These are phyloP conservation scores for Ophiocytium majus DNA, from an alignment of 352 stramenopile species.

Conservation along the genomic window DNA sequence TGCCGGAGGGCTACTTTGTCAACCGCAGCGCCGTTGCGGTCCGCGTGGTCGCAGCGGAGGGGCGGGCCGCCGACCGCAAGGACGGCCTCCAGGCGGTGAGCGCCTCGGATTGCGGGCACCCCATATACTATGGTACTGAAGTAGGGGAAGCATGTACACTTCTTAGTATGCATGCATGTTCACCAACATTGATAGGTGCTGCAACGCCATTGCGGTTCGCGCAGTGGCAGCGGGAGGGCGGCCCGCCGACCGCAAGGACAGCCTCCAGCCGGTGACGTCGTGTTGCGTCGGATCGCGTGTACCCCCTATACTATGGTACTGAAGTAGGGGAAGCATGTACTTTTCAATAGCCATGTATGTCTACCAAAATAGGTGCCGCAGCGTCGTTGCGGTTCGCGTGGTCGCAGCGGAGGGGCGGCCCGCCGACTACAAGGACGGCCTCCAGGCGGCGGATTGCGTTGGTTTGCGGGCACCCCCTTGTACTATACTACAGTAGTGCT, in stretches of 20 bases:
- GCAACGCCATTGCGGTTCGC: neutral
- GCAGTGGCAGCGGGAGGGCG: neutral
- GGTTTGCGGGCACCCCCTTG: too few species aligned
- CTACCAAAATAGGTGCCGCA: too few species aligned
- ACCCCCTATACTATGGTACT: too few species aligned
- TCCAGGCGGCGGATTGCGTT: neutral
- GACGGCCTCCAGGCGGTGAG: neutral
- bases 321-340: too few species aligned
- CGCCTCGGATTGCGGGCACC: too few species aligned
- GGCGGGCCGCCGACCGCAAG: neutral
- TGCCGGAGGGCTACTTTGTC: slow-evolving; percentile 17
- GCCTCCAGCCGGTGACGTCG: neutral
- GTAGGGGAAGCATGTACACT: too few species aligned
- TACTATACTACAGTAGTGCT: too few species aligned
- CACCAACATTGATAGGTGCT: too few species aligned
- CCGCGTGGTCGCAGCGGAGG: neutral
- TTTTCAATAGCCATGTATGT: too few species aligned
- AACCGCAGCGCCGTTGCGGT: neutral
- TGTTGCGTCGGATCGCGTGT: too few species aligned
- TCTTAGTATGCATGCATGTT: too few species aligned
- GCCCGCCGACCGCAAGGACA: neutral
- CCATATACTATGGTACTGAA: too few species aligned
- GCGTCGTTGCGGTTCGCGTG: neutral
- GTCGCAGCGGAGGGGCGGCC: neutral
- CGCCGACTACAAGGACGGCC: neutral